Conservation (phyloP, 345 rosid genomes). For the Syzygium aromaticum region DNA sequence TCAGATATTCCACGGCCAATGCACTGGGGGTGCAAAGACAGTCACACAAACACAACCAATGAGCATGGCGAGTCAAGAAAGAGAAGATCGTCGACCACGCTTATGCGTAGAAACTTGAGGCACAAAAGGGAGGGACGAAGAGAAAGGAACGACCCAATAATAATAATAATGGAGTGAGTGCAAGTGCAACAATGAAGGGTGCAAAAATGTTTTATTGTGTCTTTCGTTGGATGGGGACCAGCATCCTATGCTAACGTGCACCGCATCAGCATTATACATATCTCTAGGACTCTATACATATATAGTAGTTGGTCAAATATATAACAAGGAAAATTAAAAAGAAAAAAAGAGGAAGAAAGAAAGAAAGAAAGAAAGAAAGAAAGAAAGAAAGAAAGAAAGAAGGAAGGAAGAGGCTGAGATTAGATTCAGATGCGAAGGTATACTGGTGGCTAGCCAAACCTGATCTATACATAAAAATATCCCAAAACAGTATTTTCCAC, state of each 20-base stretch:
- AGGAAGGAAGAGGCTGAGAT: slow-evolving; percentile 2
- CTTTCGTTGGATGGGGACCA: slow-evolving; percentile 12
- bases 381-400: slow-evolving; percentile 6
- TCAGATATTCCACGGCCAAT: slow-evolving; percentile 13
- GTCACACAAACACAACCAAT: background rate
- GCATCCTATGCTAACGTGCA: slow-evolving; percentile 76
- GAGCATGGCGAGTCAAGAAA: background rate
- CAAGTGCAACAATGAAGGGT: slow-evolving; percentile 20
- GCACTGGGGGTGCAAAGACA: slow-evolving; percentile 9
- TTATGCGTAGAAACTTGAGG: background rate
- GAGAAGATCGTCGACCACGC: slow-evolving; percentile 14
- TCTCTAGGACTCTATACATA: background rate
- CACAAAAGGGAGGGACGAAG: background rate
- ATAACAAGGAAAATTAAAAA: background rate
- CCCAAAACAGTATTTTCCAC: slow-evolving; percentile 30
- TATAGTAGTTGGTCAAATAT: background rate
- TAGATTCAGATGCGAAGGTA: slow-evolving; percentile 37
- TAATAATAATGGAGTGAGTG: background rate
- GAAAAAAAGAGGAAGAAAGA: slow-evolving; percentile 10
- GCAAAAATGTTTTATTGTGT: slow-evolving; percentile 4
- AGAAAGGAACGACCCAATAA: slow-evolving; percentile 6
- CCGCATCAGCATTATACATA: slow-evolving; percentile 35
- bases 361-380: background rate
- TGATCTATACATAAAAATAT: slow-evolving; percentile 32
- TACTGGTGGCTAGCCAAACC: slow-evolving; percentile 43